Evolutionary conservation across 306 rosid genomes (phyloP), one percentile per base, ranked within the genome.

Genomic region (Medicago ruthenica): DNA sequence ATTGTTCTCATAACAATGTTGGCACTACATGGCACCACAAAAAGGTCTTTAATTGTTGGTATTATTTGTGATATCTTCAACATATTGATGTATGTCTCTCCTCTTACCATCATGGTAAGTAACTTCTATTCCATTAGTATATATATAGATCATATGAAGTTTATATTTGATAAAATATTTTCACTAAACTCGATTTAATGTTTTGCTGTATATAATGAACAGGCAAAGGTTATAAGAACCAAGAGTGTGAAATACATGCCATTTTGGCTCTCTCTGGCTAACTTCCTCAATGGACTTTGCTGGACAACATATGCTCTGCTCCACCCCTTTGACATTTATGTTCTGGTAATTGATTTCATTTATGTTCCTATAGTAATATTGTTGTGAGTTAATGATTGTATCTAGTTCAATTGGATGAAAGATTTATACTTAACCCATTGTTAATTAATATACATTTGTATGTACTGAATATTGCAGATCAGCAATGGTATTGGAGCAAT

Each of bases 231-330:
- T 0, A 86, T 91, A 40, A 76, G 10, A 51, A 90, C 90, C 0
- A 90, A 87, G 85, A 94, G 96, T 9, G 96, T 90, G 51, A 74
- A 86, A 20, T 94, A 79, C 79, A 94, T 91, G 96, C 96, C 97
- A 9, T 86, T 91, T 39, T 77, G 75, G 79, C 97, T 94, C 6
- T 91, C 97, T 6, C 0, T 90, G 31, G 13, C 97, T 18, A 88
- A 87, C 83, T 88, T 89, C 59, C 84, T 84, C 6, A 91, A 91
- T 80, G 98, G 96, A 24, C 2, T 22, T 51, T 18, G 75, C 14
- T 94, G 98, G 96, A 91, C 97, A 5, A 58, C 87, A 12, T 94
- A 90, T 83, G 91, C 97, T 53, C 90, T 93, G 18, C 82, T 93
- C 81, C 77, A 85, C 69, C 88, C 85, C 2, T 63, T 89, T 6